A percentile compares a stretch with the other conserved stretches of the same genome.
Conservation (phyloP, 371 early-diverging fungal genomes). For the Rhizopus stolonifer region DNA sequence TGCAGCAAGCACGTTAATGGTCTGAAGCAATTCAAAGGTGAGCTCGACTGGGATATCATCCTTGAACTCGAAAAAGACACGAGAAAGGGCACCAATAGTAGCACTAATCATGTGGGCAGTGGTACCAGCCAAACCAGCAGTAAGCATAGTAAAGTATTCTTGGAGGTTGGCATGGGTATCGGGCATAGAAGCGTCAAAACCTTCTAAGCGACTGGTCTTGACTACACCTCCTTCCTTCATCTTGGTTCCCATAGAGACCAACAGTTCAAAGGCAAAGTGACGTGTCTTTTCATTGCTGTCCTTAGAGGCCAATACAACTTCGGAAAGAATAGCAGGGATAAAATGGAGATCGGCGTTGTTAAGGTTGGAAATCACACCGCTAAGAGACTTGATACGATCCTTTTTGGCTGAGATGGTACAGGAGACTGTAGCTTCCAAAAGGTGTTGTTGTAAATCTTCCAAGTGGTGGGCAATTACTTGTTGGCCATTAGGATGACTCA, state of each 20-base stretch:
- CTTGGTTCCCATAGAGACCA: slow-evolving; percentile 84
- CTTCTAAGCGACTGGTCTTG: slow-evolving; percentile 50
- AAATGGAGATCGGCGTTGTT: slow-evolving; percentile 72
- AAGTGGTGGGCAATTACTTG: slow-evolving; percentile 42
- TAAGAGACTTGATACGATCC: slow-evolving; percentile 66
- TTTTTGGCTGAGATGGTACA: slow-evolving; percentile 68
- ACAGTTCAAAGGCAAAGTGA: slow-evolving; percentile 75
- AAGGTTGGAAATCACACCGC: slow-evolving; percentile 53
- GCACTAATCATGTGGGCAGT: slow-evolving; percentile 94
- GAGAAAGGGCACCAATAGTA: slow-evolving; percentile 78
- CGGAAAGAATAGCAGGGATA: slow-evolving; percentile 84
- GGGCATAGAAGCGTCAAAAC: slow-evolving; percentile 54
- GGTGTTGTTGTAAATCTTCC: slow-evolving; percentile 48
- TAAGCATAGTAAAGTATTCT: slow-evolving; percentile 84
- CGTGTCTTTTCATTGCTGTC: slow-evolving; percentile 92
- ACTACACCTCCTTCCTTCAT: slow-evolving; percentile 81
- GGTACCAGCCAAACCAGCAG: slow-evolving; percentile 91
- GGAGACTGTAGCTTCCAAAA: slow-evolving; percentile 54
- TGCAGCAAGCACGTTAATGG: slow-evolving; percentile 74
- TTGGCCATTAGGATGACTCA: slow-evolving; percentile 48
- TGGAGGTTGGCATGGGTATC: slow-evolving; percentile 54
- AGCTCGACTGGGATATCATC: slow-evolving; percentile 58
- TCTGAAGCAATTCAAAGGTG: slow-evolving; percentile 65
- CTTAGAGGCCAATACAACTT: slow-evolving; percentile 90
- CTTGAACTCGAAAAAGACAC: slow-evolving; percentile 90